phyloP scores from a whole-genome alignment of 768 basidiomycete species.

The Flagelloscypha sp. region DNA sequence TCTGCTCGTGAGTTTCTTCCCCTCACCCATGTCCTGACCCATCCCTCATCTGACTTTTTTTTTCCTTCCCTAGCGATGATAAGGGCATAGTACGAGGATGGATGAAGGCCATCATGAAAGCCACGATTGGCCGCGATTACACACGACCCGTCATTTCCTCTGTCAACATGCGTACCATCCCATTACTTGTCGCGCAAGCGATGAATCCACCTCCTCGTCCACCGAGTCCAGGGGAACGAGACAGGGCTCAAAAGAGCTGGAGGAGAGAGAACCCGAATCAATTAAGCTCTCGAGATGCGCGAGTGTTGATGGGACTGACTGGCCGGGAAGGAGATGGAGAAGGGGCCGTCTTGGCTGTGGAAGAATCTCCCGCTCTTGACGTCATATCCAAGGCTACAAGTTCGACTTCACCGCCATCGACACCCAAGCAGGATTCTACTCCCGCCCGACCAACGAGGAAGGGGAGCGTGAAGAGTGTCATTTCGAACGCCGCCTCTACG shows the following conservation, averaged over 20 bases:
- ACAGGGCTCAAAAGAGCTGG: constrained; percentile 79
- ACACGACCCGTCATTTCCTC: constrained; percentile 93
- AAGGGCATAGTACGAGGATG: constrained; percentile 82
- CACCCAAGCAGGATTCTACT: too few relatives aligned
- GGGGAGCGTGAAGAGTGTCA: too few relatives aligned
- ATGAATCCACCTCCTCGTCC: constrained; percentile 96
- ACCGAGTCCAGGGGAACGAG: constrained; percentile 82
- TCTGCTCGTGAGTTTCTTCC: too few relatives aligned
- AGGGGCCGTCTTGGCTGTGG: constrained; percentile 39
- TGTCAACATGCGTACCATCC: constrained; percentile 94
- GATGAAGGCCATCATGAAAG: constrained; percentile 99
- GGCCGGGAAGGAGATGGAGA: constrained; percentile 24
- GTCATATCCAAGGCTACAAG: too few relatives aligned
- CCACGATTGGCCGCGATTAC: constrained; percentile 92
- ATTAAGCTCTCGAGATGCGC: constrained; percentile 71
- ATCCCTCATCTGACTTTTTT: too few relatives aligned
- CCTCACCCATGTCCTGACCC: too few relatives aligned
- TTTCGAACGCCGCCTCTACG: too few relatives aligned
- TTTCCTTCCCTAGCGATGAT: too few relatives aligned
- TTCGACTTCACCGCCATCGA: too few relatives aligned
- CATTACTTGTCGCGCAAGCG: constrained; percentile 87
- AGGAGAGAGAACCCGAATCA: constrained; percentile 81
- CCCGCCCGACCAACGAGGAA: too few relatives aligned
- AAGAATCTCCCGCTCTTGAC: too few relatives aligned
- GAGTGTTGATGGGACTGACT: constrained; percentile 61